These are phyloP conservation scores for Stemphylium vesicarium DNA, from an alignment of 2,329 filamentous ascomycete species.

Conservation along the genomic window DNA sequence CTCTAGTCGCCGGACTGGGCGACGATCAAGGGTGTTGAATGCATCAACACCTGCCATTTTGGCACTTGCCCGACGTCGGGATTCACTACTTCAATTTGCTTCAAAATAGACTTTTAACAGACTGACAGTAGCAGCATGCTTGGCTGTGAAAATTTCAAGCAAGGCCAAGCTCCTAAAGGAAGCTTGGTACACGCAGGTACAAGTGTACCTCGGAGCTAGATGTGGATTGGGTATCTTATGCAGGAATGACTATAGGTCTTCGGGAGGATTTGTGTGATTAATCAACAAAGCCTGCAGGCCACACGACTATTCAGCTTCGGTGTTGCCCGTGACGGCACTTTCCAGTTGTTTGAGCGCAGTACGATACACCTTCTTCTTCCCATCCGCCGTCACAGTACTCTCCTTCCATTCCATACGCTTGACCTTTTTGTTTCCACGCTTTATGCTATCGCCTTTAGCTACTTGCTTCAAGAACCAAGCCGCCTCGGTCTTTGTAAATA, in stretches of 20 bases:
- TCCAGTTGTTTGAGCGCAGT: constrained; percentile 67
- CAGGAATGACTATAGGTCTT: neutral
- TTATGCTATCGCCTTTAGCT: constrained; percentile 62
- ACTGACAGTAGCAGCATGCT: neutral
- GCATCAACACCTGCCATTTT: neutral
- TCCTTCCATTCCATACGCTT: constrained; percentile 53
- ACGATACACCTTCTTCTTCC: constrained; percentile 53
- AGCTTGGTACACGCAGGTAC: constrained; percentile 19
- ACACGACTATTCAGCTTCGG: constrained; percentile 15
- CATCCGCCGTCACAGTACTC: constrained; percentile 49
- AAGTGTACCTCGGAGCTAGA: neutral
- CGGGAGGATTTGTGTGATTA: neutral
- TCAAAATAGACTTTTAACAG: no score
- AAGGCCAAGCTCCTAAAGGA: constrained; percentile 18
- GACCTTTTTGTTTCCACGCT: constrained; percentile 54
- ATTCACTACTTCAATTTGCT: no score
- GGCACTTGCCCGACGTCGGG: neutral
- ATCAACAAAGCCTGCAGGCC: neutral
- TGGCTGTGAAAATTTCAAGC: neutral
- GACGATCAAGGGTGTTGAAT: neutral
- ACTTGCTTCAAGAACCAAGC: constrained; percentile 93
- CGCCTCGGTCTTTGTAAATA: constrained; percentile 81
- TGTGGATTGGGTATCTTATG: neutral
- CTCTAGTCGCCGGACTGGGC: no score
- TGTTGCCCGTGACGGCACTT: constrained; percentile 60